Evolutionary conservation across 345 rosid genomes (phyloP).

Genomic region (Syzygium jambos): DNA sequence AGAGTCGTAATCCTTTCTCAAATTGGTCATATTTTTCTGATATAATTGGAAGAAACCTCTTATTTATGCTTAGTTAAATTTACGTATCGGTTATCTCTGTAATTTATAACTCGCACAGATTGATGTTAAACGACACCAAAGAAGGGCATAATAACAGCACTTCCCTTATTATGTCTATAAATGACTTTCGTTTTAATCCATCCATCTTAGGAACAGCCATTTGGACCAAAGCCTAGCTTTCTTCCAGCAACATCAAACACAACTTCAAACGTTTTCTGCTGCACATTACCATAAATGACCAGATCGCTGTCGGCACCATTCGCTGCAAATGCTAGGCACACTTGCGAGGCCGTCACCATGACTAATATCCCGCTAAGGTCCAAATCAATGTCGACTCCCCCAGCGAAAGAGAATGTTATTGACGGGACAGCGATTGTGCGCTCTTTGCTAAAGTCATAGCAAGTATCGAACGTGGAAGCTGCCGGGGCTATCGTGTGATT

Average conservation of each 20-base stretch:
- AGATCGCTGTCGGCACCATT: not conserved
- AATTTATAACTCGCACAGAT: too few relatives aligned
- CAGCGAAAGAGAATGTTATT: conserved; percentile 5
- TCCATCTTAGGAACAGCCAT: conserved; percentile 7
- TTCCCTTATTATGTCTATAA: too few relatives aligned
- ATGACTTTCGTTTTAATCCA: too few relatives aligned
- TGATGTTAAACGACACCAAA: too few relatives aligned
- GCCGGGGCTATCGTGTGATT: conserved; percentile 4
- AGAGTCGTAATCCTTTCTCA: too few relatives aligned
- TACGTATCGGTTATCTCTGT: too few relatives aligned
- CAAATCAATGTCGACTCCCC: conserved; percentile 1
- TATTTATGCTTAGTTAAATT: too few relatives aligned
- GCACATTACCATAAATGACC: conserved; percentile 9
- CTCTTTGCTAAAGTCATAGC: conserved; percentile 11
- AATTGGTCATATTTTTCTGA: too few relatives aligned
- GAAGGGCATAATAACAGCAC: too few relatives aligned
- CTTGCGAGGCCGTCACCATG: not conserved
- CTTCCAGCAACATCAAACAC: conserved; percentile 5
- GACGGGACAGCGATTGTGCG: not conserved
- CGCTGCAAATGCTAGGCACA: conserved; percentile 10
- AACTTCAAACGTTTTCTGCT: conserved; percentile 13
- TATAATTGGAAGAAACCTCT: too few relatives aligned
- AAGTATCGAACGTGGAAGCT: conserved; percentile 9
- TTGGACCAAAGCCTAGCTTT: conserved; percentile 9
- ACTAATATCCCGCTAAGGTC: not conserved